phyloP scores from a whole-genome alignment of 1,284 basidiomycete species.

The Termitomyces sp. region DNA sequence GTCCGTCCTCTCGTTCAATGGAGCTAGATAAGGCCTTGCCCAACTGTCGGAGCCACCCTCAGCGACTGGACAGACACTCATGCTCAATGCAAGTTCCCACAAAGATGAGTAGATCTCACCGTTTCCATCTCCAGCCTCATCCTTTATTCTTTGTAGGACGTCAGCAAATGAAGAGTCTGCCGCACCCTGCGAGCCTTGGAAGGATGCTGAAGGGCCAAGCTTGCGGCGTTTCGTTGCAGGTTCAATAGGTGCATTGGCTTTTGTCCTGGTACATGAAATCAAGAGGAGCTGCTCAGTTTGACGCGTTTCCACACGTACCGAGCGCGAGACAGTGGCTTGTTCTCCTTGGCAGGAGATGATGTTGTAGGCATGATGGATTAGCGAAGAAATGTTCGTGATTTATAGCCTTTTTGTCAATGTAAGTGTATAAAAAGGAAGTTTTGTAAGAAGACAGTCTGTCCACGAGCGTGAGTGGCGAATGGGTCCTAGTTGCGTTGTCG shows the following conservation, averaged over 20 bases:
- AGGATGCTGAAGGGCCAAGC: constrained; percentile 35
- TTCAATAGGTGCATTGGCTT: constrained; percentile 25
- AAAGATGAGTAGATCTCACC: constrained; percentile 23
- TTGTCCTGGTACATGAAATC: constrained; percentile 24
- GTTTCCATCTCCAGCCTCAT: constrained; percentile 50
- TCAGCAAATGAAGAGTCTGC: constrained; percentile 63
- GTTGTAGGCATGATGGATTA: constrained; percentile 7
- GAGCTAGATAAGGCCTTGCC: constrained; percentile 62
- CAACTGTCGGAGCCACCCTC: constrained; percentile 77
- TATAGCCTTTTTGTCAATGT: neutral
- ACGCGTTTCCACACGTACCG: constrained; percentile 28
- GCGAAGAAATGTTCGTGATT: neutral
- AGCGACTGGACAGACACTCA: constrained; percentile 34
- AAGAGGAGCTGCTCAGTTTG: constrained; percentile 12
- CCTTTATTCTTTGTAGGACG: constrained; percentile 71
- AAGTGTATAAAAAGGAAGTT: neutral
- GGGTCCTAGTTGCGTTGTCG: neutral
- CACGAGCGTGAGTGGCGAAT: neutral
- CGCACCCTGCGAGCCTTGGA: constrained; percentile 32
- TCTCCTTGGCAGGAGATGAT: constrained; percentile 26
- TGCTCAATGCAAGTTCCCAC: neutral
- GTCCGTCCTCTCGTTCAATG: constrained; percentile 57
- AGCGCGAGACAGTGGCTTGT: constrained; percentile 25
- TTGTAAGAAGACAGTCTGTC: neutral
- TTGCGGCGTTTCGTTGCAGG: constrained; percentile 60